phyloP scores from a whole-genome alignment of 768 basidiomycete genomes.

The Pisolithus microcarpus region DNA sequence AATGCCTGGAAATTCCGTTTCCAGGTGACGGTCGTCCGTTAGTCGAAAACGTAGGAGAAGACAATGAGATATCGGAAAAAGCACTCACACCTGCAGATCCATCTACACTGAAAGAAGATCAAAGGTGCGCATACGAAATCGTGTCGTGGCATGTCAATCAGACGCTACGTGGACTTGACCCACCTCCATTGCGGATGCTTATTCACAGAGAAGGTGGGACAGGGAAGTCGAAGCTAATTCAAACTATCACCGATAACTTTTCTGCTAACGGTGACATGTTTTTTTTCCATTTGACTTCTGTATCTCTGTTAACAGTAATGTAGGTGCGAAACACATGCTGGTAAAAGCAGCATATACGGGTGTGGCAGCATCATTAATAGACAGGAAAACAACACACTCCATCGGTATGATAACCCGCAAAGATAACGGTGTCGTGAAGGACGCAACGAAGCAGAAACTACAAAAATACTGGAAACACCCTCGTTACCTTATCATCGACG shows the following conservation, averaged over 20 bases:
- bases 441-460: too few species aligned
- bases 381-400: conserved; percentile 30
- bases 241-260: conserved; percentile 33
- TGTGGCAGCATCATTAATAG: conserved; percentile 34
- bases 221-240: conserved; percentile 37
- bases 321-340: conserved; percentile 7
- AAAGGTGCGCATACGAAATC: conserved; percentile 17
- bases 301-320: too few species aligned
- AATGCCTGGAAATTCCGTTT: too few species aligned
- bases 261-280: not conserved
- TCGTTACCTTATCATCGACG: too few species aligned
- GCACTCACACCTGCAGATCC: not conserved
- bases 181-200: conserved; percentile 31
- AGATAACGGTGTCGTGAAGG: too few species aligned
- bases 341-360: conserved; percentile 35
- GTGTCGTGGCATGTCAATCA: conserved; percentile 23
- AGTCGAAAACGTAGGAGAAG: too few species aligned
- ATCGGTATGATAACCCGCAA: conserved; percentile 15
- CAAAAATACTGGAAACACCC: too few species aligned
- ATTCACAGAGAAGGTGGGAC: conserved; percentile 36
- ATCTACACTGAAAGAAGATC: not conserved
- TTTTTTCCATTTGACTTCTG: too few species aligned
- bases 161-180: conserved; percentile 10
- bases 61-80: too few species aligned
- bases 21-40: too few species aligned